Percentiles rank a stretch among this genome's conserved stretches.
These are phyloP conservation scores for Pseudogymnoascus sp. DNA, from an alignment of 2,329 filamentous ascomycete genomes.

Conservation along the genomic window DNA sequence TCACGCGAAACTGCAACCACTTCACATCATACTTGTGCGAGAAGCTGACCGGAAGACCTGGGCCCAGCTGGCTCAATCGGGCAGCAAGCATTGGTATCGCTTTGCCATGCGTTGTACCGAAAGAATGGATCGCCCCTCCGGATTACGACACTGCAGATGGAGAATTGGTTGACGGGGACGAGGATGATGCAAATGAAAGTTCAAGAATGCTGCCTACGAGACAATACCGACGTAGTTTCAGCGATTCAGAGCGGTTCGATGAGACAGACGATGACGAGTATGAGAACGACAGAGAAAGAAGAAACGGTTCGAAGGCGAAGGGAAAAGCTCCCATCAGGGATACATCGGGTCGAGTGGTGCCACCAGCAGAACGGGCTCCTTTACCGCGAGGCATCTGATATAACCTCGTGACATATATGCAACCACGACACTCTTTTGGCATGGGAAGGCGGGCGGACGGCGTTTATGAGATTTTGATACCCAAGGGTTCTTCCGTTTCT, in stretches of 20 bases:
- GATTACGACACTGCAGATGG: conserved; percentile 67
- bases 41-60: conserved; percentile 60
- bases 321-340: conserved; percentile 37
- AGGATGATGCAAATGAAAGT: conserved; percentile 42
- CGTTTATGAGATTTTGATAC: conserved; percentile 7
- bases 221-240: conserved; percentile 20
- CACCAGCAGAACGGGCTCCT: conserved; percentile 45
- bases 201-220: conserved; percentile 45
- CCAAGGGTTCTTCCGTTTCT: conserved; percentile 5
- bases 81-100: conserved; percentile 77
- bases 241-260: conserved; percentile 13
- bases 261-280: conserved; percentile 30
- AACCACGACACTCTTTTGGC: neutral
- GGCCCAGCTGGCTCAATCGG: conserved; percentile 70
- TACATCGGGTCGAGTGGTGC: conserved; percentile 41
- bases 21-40: conserved; percentile 72
- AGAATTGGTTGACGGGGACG: conserved; percentile 47
- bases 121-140: conserved; percentile 73
- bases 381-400: conserved; percentile 14
- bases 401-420: neutral
- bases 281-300: conserved; percentile 39
- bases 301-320: conserved; percentile 25
- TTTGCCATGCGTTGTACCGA: conserved; percentile 72
- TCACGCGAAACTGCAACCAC: conserved; percentile 83
- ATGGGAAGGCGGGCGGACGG: neutral